A percentile compares a stretch with the other conserved stretches of the same genome.
Evolutionary conservation across 306 rosid genomes (phyloP).

Genomic region (Gleditsia sinensis): DNA sequence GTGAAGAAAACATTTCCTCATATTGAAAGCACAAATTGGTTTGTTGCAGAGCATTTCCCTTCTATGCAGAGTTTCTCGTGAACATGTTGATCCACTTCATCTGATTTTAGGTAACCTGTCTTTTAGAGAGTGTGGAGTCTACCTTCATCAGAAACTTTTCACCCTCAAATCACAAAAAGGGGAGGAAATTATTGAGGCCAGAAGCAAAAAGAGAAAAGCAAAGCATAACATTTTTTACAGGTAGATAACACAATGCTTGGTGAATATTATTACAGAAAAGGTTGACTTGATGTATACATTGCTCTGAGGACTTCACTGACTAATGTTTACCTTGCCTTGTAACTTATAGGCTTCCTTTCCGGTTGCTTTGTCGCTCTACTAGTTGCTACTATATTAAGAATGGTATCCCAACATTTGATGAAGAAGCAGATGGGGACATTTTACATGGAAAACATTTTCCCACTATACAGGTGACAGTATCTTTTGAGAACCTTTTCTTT

Average conservation of each 20-base stretch:
- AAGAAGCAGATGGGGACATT: conserved; percentile 45
- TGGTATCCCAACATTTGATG: conserved; percentile 42
- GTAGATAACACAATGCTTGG: conserved; percentile 31
- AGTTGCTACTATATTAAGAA: conserved; percentile 50
- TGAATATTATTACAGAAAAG: background rate
- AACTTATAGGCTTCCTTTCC: conserved; percentile 58
- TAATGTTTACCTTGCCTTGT: conserved; percentile 25
- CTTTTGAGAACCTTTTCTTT: background rate
- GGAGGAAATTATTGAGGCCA: conserved; percentile 56
- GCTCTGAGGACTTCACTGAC: background rate
- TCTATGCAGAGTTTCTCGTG: too few species aligned
- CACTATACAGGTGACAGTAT: conserved; percentile 59
- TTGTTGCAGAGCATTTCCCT: too few species aligned
- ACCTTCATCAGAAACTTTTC: conserved; percentile 62
- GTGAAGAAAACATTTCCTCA: too few species aligned
- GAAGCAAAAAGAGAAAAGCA: conserved; percentile 45
- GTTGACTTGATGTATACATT: background rate
- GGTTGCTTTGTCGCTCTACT: conserved; percentile 64
- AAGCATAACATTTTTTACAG: conserved; percentile 50
- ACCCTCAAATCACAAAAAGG: conserved; percentile 54
- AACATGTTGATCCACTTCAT: conserved; percentile 4
- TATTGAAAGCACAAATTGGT: conserved; percentile 2
- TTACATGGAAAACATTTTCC: conserved; percentile 68
- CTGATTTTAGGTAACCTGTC: conserved; percentile 46
- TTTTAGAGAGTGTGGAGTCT: conserved; percentile 61